These are phyloP conservation scores for Fusarium albidum DNA, from an alignment of 2,329 filamentous ascomycete species.

Conservation along the genomic window DNA sequence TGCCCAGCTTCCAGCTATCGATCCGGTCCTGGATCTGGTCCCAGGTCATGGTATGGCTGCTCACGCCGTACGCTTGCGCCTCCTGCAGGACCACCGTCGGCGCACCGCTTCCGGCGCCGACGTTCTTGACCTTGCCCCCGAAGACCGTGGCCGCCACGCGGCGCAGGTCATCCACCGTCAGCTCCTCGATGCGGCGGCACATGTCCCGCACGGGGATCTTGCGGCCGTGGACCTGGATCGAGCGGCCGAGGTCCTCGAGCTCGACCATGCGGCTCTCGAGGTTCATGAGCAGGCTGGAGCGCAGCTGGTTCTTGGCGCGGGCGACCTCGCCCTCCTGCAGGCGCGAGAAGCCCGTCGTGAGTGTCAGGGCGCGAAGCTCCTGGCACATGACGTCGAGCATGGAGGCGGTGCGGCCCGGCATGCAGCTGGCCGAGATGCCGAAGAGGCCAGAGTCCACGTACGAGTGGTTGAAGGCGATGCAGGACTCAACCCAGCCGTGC, in stretches of 20 bases:
- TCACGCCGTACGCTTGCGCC: slow-evolving; percentile 76
- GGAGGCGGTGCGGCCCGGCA: slow-evolving; percentile 76
- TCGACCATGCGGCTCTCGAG: slow-evolving; percentile 97
- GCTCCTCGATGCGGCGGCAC: slow-evolving; percentile 83
- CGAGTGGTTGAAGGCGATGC: slow-evolving; percentile 95
- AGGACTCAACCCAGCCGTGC: slow-evolving; percentile 96
- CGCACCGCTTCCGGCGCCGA: slow-evolving; percentile 80
- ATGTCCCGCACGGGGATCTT: slow-evolving; percentile 94
- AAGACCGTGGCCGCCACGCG: slow-evolving; percentile 83
- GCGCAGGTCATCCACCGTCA: slow-evolving; percentile 82
- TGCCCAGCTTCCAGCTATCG: slow-evolving; percentile 82
- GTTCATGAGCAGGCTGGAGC: slow-evolving; percentile 93
- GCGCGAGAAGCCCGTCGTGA: slow-evolving; percentile 76
- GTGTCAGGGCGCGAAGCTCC: slow-evolving; percentile 80
- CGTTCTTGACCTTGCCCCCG: slow-evolving; percentile 77
- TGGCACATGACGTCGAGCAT: slow-evolving; percentile 98
- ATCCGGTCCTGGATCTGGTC: slow-evolving; percentile 90
- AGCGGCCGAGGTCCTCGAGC: slow-evolving; percentile 91
- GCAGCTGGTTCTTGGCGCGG: slow-evolving; percentile 95
- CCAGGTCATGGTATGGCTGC: slow-evolving; percentile 77
- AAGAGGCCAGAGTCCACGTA: slow-evolving; percentile 97
- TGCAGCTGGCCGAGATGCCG: slow-evolving; percentile 88
- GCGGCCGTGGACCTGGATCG: slow-evolving; percentile 94
- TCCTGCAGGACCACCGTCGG: slow-evolving; percentile 97
- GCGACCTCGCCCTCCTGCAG: slow-evolving; percentile 81